phyloP scores from a whole-genome alignment of 2,329 filamentous ascomycete species.

The Seiridium cupressi region DNA sequence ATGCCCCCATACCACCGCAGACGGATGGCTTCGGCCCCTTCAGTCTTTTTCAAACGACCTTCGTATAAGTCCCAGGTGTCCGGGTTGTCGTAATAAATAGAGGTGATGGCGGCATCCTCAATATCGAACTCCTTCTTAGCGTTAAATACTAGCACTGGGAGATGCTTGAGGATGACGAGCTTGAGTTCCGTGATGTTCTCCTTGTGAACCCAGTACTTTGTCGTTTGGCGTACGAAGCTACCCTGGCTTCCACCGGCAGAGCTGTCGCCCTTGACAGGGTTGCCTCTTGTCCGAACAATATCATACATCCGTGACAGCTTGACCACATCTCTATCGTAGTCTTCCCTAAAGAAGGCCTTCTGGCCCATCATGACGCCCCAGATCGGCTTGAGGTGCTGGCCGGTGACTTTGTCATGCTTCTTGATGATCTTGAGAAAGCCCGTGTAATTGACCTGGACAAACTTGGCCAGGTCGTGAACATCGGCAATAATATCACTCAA shows the following conservation, averaged over 20 bases:
- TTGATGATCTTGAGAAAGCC: conserved; percentile 99
- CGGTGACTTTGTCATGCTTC: conserved; percentile 98
- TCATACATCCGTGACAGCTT: conserved; percentile 96
- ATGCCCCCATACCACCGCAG: conserved; percentile 97
- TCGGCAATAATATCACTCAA: conserved; percentile 97
- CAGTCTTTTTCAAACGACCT: conserved; percentile 93
- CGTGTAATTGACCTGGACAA: conserved; percentile 97
- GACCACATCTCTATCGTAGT: conserved; percentile 94
- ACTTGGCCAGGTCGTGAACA: conserved; percentile 96
- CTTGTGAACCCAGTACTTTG: conserved; percentile 98
- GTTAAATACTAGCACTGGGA: conserved; percentile 97
- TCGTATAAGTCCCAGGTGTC: conserved; percentile 93
- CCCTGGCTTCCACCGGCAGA: conserved; percentile 88
- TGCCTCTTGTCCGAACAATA: conserved; percentile 86
- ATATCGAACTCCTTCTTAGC: conserved; percentile 92
- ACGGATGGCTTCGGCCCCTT: conserved; percentile 94
- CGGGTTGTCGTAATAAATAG: conserved; percentile 97
- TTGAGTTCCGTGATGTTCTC: conserved; percentile 99
- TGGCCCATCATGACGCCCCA: conserved; percentile 93
- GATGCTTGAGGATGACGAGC: conserved; percentile 94
- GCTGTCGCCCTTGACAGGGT: conserved; percentile 88
- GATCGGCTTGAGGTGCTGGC: conserved; percentile 91
- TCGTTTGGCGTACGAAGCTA: conserved; percentile 95
- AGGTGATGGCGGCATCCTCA: conserved; percentile 91
- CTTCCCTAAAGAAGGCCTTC: conserved; percentile 98